phyloP scores from a whole-genome alignment of 805 yeast genomes.

The Citeromyces nyonsensis region DNA sequence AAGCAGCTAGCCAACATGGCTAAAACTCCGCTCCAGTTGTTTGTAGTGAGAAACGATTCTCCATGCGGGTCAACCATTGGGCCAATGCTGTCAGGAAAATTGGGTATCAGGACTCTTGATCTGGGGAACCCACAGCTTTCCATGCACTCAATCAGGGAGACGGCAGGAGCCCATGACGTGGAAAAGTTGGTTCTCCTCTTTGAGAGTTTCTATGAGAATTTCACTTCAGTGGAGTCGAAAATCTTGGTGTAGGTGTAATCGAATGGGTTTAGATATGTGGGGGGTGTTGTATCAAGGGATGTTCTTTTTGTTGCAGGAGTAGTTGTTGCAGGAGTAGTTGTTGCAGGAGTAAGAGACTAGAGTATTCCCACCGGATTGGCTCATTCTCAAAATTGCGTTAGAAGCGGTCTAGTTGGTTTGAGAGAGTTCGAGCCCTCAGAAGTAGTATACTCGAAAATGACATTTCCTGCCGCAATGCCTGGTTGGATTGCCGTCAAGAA shows the following conservation, averaged over 20 bases:
- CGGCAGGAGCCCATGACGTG: constrained; percentile 64
- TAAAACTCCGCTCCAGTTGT: constrained; percentile 57
- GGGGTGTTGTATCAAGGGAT: no score
- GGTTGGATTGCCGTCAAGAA: no score
- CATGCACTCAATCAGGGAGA: constrained; percentile 79
- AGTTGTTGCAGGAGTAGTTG: no score
- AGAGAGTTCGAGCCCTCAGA: no score
- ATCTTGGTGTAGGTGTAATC: constrained; percentile 25
- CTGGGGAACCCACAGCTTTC: constrained; percentile 73
- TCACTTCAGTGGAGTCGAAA: constrained; percentile 19
- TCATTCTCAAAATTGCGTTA: no score
- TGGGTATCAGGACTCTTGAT: constrained; percentile 68
- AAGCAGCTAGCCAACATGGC: constrained; percentile 56
- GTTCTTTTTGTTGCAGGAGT: no score
- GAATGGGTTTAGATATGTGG: no score
- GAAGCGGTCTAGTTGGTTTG: no score
- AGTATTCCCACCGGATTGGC: no score
- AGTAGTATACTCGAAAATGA: no score
- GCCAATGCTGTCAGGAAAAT: constrained; percentile 43
- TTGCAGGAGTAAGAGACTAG: no score
- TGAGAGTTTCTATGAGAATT: constrained; percentile 48
- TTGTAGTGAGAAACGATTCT: constrained; percentile 76
- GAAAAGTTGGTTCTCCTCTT: constrained; percentile 64
- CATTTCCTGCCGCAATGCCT: no score
- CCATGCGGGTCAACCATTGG: constrained; percentile 88